Evolutionary conservation across 345 rosid species (phyloP).

Genomic region (Arabidopsis suecica): DNA sequence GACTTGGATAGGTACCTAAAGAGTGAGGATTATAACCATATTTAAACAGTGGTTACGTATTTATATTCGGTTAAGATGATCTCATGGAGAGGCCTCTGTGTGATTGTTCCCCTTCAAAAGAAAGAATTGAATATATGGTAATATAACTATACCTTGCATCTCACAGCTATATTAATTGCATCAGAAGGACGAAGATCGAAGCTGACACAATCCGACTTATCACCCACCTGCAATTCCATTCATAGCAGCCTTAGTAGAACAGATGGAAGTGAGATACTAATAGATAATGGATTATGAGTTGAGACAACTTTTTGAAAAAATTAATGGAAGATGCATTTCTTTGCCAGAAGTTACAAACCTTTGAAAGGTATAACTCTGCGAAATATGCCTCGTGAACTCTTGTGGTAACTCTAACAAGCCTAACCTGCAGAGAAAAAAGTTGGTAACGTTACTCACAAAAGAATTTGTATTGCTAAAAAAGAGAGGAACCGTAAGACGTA

Average conservation of each 20-base stretch:
- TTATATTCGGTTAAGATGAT: slow-evolving; percentile 7
- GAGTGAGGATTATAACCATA: neutral
- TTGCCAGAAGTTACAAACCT: slow-evolving; percentile 52
- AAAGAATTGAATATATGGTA: slow-evolving; percentile 2
- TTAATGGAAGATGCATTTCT: neutral
- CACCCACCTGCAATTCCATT: slow-evolving; percentile 57
- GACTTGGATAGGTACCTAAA: slow-evolving; percentile 91
- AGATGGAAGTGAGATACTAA: neutral
- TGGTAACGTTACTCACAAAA: neutral
- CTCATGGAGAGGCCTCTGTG: neutral
- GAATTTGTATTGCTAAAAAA: neutral
- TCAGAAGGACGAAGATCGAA: slow-evolving; percentile 96
- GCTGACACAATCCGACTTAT: slow-evolving; percentile 63
- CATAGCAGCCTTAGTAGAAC: slow-evolving; percentile 3
- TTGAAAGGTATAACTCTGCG: slow-evolving; percentile 80
- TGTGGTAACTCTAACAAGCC: slow-evolving; percentile 85
- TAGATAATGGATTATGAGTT: neutral
- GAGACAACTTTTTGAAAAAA: neutral
- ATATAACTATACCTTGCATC: slow-evolving; percentile 77
- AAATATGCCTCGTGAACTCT: slow-evolving; percentile 93
- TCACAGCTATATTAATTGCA: slow-evolving; percentile 94
- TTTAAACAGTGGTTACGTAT: neutral
- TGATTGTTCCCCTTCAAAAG: neutral
- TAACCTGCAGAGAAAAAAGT: slow-evolving; percentile 64
- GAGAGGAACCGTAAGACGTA: slow-evolving; percentile 29